These are phyloP conservation scores for Trapa bicornis DNA, from an alignment of 345 rosid species.

Conservation along the genomic window DNA sequence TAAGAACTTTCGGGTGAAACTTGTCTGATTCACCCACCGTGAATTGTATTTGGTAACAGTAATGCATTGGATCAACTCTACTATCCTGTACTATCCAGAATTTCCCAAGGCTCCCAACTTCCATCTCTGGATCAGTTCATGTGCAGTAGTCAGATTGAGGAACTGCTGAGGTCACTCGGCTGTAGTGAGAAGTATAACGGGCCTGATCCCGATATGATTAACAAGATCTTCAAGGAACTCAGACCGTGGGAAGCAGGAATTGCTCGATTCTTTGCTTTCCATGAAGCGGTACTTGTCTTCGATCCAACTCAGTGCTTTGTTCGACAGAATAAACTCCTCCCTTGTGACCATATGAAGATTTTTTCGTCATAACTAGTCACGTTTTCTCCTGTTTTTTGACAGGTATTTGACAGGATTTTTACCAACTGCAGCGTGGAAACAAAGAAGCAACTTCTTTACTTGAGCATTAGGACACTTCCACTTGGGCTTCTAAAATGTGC, in stretches of 20 bases:
- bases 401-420: constrained; percentile 46
- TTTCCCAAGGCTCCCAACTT: constrained; percentile 17
- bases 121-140: constrained; percentile 18
- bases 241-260: constrained; percentile 27
- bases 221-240: constrained; percentile 37
- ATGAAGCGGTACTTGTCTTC: constrained; percentile 42
- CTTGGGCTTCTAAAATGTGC: constrained; percentile 61
- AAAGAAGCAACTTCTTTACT: constrained; percentile 43
- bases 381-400: constrained; percentile 6
- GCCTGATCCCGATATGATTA: constrained; percentile 18
- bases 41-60: constrained; percentile 22
- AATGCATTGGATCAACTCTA: constrained; percentile 44
- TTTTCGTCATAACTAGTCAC: no score
- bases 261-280: constrained; percentile 31
- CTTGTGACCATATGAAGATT: no score
- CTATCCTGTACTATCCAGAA: constrained; percentile 31
- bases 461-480: constrained; percentile 56
- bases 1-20: background rate
- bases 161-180: constrained; percentile 34
- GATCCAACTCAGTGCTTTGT: no score
- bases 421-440: constrained; percentile 36
- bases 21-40: background rate
- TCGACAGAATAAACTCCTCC: no score
- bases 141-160: constrained; percentile 22
- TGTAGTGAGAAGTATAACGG: constrained; percentile 12